Conservation (phyloP, 306 rosid species). For the Luffa acutangula region DNA sequence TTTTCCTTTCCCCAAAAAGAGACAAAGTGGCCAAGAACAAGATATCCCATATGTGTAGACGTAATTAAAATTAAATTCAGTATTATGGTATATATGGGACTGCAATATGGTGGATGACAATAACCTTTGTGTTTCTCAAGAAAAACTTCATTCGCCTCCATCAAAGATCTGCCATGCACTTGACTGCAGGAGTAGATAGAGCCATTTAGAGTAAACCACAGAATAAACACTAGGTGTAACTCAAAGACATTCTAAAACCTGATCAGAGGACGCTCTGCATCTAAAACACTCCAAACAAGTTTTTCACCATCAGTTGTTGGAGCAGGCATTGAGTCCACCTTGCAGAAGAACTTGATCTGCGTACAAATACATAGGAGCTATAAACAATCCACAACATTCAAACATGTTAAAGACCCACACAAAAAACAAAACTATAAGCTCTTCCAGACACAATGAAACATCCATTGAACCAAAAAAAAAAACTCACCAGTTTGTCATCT, state of each 20-base stretch:
- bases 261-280: constrained; percentile 75
- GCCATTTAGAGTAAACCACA: not conserved
- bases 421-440: not conserved
- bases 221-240: not conserved
- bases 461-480: not conserved
- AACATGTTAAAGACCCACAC: not conserved
- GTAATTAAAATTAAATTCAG: not conserved
- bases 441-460: not conserved
- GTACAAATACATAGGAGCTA: constrained; percentile 1
- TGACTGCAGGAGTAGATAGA: constrained; percentile 42
- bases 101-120: not conserved
- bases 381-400: not conserved
- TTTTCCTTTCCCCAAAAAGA: not conserved
- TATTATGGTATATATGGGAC: not conserved
- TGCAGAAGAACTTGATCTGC: constrained; percentile 84
- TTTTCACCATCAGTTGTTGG: constrained; percentile 66
- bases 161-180: constrained; percentile 64
- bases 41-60: not conserved
- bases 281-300: constrained; percentile 80
- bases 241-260: constrained; percentile 38
- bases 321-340: constrained; percentile 53
- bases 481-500: not conserved
- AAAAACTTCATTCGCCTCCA: constrained; percentile 59
- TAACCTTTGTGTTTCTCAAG: constrained; percentile 78
- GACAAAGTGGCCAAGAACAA: not conserved